These are phyloP conservation scores for Strobilomyces echinocephalus DNA, from an alignment of 768 basidiomycete genomes.

Conservation along the genomic window DNA sequence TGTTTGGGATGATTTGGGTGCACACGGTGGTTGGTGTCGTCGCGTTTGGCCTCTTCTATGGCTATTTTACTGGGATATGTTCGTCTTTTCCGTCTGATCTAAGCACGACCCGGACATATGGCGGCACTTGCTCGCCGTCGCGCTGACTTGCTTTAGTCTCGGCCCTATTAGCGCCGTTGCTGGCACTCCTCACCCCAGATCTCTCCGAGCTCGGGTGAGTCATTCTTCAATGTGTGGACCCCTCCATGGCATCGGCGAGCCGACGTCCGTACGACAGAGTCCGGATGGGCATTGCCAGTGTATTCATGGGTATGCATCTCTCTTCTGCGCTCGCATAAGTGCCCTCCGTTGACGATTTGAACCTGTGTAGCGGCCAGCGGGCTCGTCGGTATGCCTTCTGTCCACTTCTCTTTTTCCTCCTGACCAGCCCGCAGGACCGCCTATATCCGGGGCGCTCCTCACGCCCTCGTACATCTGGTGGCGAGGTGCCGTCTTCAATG, in stretches of 20 bases:
- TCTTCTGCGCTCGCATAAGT: background rate
- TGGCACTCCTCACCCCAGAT: slow-evolving; percentile 41
- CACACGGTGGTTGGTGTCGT: slow-evolving; percentile 37
- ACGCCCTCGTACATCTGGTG: slow-evolving; percentile 52
- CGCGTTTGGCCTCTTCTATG: slow-evolving; percentile 43
- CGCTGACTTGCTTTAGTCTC: slow-evolving; percentile 27
- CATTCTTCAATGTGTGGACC: background rate
- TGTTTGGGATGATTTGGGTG: slow-evolving; percentile 47
- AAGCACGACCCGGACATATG: background rate
- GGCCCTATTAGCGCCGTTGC: slow-evolving; percentile 38
- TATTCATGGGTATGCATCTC: slow-evolving; percentile 36
- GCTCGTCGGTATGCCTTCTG: slow-evolving; percentile 12
- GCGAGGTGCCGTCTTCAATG: slow-evolving; percentile 52
- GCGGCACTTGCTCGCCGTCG: too few species aligned
- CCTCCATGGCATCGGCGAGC: too few species aligned
- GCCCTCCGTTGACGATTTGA: background rate
- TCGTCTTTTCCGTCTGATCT: slow-evolving; percentile 5
- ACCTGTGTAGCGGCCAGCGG: slow-evolving; percentile 20
- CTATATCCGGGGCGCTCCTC: slow-evolving; percentile 55
- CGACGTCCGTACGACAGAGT: slow-evolving; percentile 19
- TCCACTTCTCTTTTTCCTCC: background rate
- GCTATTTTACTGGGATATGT: slow-evolving; percentile 50
- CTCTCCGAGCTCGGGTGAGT: slow-evolving; percentile 49
- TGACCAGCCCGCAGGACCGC: slow-evolving; percentile 35
- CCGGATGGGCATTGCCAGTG: slow-evolving; percentile 48